These are phyloP conservation scores for Microcyclosporella mali DNA, from an alignment of 2,329 filamentous ascomycete species.

Conservation along the genomic window DNA sequence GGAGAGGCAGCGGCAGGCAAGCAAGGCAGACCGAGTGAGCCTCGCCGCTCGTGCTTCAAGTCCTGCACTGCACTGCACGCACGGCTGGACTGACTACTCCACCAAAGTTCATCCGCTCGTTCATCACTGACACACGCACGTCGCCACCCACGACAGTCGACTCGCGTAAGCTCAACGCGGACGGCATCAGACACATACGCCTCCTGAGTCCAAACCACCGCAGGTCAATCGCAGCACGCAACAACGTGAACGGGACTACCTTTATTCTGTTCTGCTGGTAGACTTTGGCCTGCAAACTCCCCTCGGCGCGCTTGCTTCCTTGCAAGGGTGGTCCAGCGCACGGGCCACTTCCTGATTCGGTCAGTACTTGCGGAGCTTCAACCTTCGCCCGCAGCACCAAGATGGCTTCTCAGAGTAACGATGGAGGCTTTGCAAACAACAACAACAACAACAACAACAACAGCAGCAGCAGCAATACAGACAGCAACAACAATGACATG, in stretches of 20 bases:
- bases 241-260: too few relatives aligned
- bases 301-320: slow-evolving; percentile 1
- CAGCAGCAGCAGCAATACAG: slow-evolving; percentile 18
- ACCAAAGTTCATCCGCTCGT: neutral
- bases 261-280: too few relatives aligned
- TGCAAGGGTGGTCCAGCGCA: slow-evolving; percentile 6
- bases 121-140: too few relatives aligned
- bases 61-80: neutral
- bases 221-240: neutral
- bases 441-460: slow-evolving; percentile 5
- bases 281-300: too few relatives aligned
- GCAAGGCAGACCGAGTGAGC: neutral
- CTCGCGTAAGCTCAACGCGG: neutral
- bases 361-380: slow-evolving; percentile 1
- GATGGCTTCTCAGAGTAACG: slow-evolving; percentile 13
- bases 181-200: slow-evolving; percentile 2
- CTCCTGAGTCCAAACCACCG: slow-evolving; percentile 1
- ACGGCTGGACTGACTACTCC: too few relatives aligned
- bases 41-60: neutral
- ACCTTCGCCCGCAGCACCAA: slow-evolving; percentile 3
- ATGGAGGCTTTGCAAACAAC: slow-evolving; percentile 24
- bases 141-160: neutral
- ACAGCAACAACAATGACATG: slow-evolving; percentile 20
- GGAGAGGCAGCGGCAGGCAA: neutral
- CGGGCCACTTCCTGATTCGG: slow-evolving; percentile 9